phyloP scores from a whole-genome alignment of 1,139 yeast species.

The Pichia sp. region DNA sequence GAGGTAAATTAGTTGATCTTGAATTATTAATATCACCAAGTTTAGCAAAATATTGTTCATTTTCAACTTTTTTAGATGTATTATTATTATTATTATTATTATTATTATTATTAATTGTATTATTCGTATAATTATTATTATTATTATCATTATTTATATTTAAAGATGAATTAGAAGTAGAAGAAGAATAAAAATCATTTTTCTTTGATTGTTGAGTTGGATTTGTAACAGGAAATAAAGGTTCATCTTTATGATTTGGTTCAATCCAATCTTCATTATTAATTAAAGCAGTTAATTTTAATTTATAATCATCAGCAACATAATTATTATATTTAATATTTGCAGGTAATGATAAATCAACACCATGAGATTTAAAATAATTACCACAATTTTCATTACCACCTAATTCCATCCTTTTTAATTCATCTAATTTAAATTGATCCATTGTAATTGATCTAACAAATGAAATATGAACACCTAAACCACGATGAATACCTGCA shows the following conservation, averaged over 20 bases:
- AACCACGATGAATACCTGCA: constrained; percentile 92
- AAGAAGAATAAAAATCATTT: neutral
- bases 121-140: neutral
- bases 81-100: neutral
- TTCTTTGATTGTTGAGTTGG: neutral
- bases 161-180: constrained; percentile 3
- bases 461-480: constrained; percentile 95
- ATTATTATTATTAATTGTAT: neutral
- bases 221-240: constrained; percentile 33
- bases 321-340: constrained; percentile 76
- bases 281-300: constrained; percentile 64
- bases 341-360: constrained; percentile 57
- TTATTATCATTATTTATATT: neutral
- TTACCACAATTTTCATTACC: constrained; percentile 75
- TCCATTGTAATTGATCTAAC: constrained; percentile 97
- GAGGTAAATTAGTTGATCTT: constrained; percentile 77
- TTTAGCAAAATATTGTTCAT: constrained; percentile 76
- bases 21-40: constrained; percentile 67
- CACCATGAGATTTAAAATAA: constrained; percentile 69
- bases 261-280: constrained; percentile 70
- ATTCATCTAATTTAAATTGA: constrained; percentile 90
- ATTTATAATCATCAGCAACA: constrained; percentile 93
- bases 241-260: constrained; percentile 53
- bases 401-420: constrained; percentile 87
- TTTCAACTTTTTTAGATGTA: constrained; percentile 45